These are phyloP conservation scores for Hymenoscyphus repandus DNA, from an alignment of 2,329 filamentous ascomycete species.

Conservation along the genomic window DNA sequence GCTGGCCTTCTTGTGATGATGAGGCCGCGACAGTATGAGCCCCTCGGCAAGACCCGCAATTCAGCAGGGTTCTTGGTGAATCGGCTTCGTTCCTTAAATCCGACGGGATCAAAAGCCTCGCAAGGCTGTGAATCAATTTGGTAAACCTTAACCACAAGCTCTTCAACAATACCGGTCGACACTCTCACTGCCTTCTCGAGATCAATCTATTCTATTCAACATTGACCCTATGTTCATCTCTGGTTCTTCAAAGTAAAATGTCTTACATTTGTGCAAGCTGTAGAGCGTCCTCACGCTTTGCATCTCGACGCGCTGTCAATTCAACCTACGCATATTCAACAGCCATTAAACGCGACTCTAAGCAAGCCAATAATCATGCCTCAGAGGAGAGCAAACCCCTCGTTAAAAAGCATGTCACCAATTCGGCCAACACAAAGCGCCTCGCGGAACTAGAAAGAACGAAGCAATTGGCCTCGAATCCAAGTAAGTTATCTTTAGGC, in stretches of 20 bases:
- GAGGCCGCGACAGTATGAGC: not conserved
- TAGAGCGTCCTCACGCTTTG: slow-evolving; percentile 9
- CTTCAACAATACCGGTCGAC: too few relatives aligned
- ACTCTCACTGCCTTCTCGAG: too few relatives aligned
- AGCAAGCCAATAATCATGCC: too few relatives aligned
- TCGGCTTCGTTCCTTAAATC: not conserved
- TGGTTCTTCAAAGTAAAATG: slow-evolving; percentile 7
- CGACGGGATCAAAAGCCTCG: not conserved
- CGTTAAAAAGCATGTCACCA: too few relatives aligned
- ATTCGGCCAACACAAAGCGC: too few relatives aligned
- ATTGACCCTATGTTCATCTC: not conserved
- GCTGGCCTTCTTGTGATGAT: not conserved
- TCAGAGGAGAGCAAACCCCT: too few relatives aligned
- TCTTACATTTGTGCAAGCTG: slow-evolving; percentile 19
- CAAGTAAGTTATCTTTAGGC: not conserved
- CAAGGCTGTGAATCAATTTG: not conserved
- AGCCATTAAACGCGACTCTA: not conserved
- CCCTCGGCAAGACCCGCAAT: not conserved
- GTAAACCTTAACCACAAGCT: too few relatives aligned
- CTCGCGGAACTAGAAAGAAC: too few relatives aligned
- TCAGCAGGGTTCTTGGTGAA: not conserved
- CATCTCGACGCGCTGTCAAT: not conserved
- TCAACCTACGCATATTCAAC: slow-evolving; percentile 5
- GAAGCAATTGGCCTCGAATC: not conserved
- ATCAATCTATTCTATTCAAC: too few relatives aligned